Evolutionary conservation across 2,329 filamentous ascomycete genomes (phyloP), one percentile per base, ranked within the genome.

Genomic region (Penicillium sclerotigenum): DNA sequence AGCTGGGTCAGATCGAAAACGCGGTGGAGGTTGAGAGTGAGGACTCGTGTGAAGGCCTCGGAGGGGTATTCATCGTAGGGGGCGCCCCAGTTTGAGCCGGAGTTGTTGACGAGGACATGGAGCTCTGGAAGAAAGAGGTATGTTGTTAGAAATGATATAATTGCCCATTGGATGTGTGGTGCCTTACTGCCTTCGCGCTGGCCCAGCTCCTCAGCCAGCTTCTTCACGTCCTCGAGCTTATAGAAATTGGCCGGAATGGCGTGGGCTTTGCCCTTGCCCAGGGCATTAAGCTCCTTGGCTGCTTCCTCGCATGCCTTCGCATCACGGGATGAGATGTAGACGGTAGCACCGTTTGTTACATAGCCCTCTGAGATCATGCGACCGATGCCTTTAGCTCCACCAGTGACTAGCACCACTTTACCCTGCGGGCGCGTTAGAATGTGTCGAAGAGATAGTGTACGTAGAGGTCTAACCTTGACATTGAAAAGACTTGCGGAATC

Each of bases 31-130:
- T 82, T 82, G 61, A 82, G 69, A 10, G 77, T 79, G 61, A 83
- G 80, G 22, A 84, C 73, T 60, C 83, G 81, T 60, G 83, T 81
- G 80, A 81, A 85, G 38, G 79, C 82, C 45, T 77, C 73, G 59
- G 83, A 81, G 0, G 81, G 81, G 62, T 83, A 84, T 66, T 83
- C 76, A 57, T 83, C 80, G 66, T 83, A 84, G 28, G 81, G 78
- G 26, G 78, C 82, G 10, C 81, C 82, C 77, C 80, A 82, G 50
- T 79, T 80, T 9, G 77, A 80, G 16, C 80, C 80, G 9, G 79
- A 79, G 62, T 81, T 82, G 65, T 82, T 82, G 50, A 82, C 72
- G 20, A 81, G 69, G 24, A 81, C 77, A 53, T 76, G 70, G 34
- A 77, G 61, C 68, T 81, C 70, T 81, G 52, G 13, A 70, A 24